These are phyloP conservation scores for Terfezia claveryi DNA, from an alignment of 495 filamentous ascomycete genomes.

Conservation along the genomic window DNA sequence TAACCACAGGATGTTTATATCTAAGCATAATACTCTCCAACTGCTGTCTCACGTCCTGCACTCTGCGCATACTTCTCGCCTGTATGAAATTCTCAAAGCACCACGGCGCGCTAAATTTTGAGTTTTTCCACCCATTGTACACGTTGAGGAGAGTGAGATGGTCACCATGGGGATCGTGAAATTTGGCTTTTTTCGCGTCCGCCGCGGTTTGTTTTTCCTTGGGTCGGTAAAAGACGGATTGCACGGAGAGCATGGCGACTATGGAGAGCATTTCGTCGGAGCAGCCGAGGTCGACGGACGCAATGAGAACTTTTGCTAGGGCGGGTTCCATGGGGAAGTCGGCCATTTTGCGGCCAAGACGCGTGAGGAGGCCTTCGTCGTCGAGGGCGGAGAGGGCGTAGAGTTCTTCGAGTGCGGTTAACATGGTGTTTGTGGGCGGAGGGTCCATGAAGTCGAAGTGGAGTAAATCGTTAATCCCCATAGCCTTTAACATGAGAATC, in stretches of 20 bases:
- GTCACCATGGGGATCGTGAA: conserved; percentile 86
- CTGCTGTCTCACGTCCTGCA: conserved; percentile 80
- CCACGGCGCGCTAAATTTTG: conserved; percentile 66
- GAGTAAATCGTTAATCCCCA: conserved; percentile 95
- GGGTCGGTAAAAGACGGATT: conserved; percentile 75
- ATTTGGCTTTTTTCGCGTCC: conserved; percentile 92
- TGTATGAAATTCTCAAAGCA: conserved; percentile 98
- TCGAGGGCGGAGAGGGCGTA: conserved; percentile 84
- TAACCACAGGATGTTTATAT: conserved; percentile 57
- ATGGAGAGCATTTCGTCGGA: conserved; percentile 87
- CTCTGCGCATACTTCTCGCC: conserved; percentile 61
- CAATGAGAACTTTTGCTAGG: conserved; percentile 74
- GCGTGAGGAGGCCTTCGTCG: conserved; percentile 85
- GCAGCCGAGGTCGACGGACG: conserved; percentile 65
- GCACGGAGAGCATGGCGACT: conserved; percentile 77
- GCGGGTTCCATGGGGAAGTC: conserved; percentile 72
- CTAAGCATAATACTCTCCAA: conserved; percentile 80
- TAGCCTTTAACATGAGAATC: conserved; percentile 96
- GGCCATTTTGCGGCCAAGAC: conserved; percentile 87
- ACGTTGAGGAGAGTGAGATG: conserved; percentile 90
- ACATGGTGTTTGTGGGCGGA: conserved; percentile 90
- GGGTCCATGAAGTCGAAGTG: conserved; percentile 99
- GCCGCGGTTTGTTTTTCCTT: conserved; percentile 93
- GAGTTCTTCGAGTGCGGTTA: conserved; percentile 84
- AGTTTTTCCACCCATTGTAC: conserved; percentile 82